Percentiles rank a stretch among this genome's conserved stretches.
These are phyloP conservation scores for Cyclotella baltica DNA, from an alignment of 108 stramenopile species.

Conservation along the genomic window DNA sequence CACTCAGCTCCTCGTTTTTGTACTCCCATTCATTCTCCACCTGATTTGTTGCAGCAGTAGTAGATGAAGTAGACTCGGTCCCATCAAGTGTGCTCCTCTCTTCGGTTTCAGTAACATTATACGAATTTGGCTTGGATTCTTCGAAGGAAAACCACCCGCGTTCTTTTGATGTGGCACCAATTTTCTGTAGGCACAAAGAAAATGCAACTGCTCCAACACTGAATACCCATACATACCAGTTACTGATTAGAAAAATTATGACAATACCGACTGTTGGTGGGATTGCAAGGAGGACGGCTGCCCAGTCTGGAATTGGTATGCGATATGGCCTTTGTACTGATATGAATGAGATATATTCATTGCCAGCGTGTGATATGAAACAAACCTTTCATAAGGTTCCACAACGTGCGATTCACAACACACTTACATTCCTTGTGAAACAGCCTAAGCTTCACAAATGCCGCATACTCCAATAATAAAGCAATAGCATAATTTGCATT, in stretches of 20 bases:
- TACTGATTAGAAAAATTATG: constrained; percentile 36
- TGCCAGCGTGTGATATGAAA: background rate
- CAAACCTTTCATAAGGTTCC: background rate
- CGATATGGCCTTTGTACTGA: constrained; percentile 53
- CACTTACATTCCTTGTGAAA: constrained; percentile 52
- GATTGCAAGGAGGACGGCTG: constrained; percentile 43
- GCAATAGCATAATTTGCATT: constrained; percentile 89
- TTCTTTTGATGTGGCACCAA: constrained; percentile 31
- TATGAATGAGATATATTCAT: background rate
- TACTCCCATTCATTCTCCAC: constrained; percentile 33
- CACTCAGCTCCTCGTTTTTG: constrained; percentile 25
- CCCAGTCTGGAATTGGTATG: constrained; percentile 58
- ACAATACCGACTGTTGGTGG: constrained; percentile 45
- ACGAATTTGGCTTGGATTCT: constrained; percentile 12
- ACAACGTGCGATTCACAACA: no score
- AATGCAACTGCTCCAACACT: constrained; percentile 23
- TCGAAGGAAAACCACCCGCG: constrained; percentile 43
- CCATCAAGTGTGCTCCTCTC: constrained; percentile 11
- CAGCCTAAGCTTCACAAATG: constrained; percentile 91
- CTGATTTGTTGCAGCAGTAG: background rate
- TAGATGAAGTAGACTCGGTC: constrained; percentile 2
- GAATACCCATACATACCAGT: constrained; percentile 55
- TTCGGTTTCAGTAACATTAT: constrained; percentile 12
- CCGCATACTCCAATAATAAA: constrained; percentile 90
- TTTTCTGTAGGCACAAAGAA: constrained; percentile 16